phyloP scores from a whole-genome alignment of 306 rosid species.

The Medicago ruthenica region DNA sequence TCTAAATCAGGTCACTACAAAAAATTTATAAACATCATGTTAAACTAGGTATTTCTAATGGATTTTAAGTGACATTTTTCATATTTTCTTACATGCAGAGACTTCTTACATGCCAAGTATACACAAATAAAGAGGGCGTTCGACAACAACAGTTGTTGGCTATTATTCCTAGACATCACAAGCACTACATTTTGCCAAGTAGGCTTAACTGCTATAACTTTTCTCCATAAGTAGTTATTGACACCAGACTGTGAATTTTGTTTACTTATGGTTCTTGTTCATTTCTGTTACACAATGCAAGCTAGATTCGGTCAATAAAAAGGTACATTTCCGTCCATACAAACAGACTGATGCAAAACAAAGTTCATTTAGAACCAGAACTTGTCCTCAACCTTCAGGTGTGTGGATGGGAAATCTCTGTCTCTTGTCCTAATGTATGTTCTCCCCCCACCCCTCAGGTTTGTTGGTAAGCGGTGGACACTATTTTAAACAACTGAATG shows the following conservation, averaged over 20 bases:
- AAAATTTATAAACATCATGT: constrained; percentile 19
- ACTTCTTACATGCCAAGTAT: constrained; percentile 78
- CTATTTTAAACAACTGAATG: constrained; percentile 30
- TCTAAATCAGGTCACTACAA: constrained; percentile 68
- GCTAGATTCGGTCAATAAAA: constrained; percentile 76
- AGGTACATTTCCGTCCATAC: constrained; percentile 78
- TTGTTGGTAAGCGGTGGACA: constrained; percentile 25
- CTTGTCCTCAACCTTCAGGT: constrained; percentile 72
- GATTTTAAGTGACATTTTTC: constrained; percentile 42
- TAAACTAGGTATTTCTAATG: constrained; percentile 26
- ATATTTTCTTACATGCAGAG: constrained; percentile 56
- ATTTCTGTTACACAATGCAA: constrained; percentile 60
- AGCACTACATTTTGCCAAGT: constrained; percentile 95
- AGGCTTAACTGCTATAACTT: constrained; percentile 42
- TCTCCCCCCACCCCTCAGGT: neutral
- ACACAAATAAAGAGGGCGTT: constrained; percentile 80
- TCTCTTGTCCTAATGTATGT: neutral
- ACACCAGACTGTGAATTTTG: constrained; percentile 30
- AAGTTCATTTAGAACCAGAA: constrained; percentile 63
- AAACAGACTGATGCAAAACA: constrained; percentile 62
- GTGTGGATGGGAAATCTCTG: constrained; percentile 32
- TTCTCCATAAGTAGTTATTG: constrained; percentile 32
- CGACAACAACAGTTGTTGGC: constrained; percentile 89
- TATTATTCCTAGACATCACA: constrained; percentile 85
- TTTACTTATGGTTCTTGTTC: constrained; percentile 38